phyloP scores from a whole-genome alignment of 202 grass and related monocot genomes.

The Digitaria exilis region DNA sequence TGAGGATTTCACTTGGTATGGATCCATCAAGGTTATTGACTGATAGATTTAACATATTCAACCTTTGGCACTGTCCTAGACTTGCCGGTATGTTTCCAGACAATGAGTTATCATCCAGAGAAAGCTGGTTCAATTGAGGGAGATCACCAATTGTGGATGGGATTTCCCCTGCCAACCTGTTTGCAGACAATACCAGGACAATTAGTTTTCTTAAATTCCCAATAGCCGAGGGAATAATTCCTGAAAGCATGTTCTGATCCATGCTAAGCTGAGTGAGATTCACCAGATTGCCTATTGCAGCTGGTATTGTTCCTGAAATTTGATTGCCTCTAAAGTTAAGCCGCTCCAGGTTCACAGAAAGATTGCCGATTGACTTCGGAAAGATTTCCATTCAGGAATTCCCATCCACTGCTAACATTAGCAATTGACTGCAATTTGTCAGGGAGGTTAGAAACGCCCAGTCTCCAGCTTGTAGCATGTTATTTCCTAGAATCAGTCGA shows the following conservation, averaged over 20 bases:
- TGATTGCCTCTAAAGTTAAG: conserved; percentile 11
- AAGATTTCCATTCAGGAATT: conserved; percentile 15
- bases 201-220: conserved; percentile 20
- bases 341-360: background rate
- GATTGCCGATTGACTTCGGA: conserved; percentile 2
- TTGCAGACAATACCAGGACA: conserved; percentile 21
- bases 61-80: conserved; percentile 37
- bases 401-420: conserved; percentile 3
- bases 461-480: conserved; percentile 8
- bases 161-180: conserved; percentile 42
- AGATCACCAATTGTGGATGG: conserved; percentile 32
- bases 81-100: conserved; percentile 31
- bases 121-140: conserved; percentile 28
- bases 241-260: conserved; percentile 36
- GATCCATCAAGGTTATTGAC: conserved; percentile 45
- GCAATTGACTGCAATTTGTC: conserved; percentile 41
- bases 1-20: conserved; percentile 36
- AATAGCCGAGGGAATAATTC: conserved; percentile 38
- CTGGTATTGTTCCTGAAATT: conserved; percentile 41
- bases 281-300: conserved; percentile 30
- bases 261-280: conserved; percentile 21
- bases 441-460: conserved; percentile 54
- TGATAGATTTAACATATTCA: conserved; percentile 39
- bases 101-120: conserved; percentile 29
- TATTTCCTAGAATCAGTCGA: conserved; percentile 30